These are phyloP conservation scores for Tanacetum coccineum DNA, from an alignment of 129 eudicot genomes.

Conservation along the genomic window DNA sequence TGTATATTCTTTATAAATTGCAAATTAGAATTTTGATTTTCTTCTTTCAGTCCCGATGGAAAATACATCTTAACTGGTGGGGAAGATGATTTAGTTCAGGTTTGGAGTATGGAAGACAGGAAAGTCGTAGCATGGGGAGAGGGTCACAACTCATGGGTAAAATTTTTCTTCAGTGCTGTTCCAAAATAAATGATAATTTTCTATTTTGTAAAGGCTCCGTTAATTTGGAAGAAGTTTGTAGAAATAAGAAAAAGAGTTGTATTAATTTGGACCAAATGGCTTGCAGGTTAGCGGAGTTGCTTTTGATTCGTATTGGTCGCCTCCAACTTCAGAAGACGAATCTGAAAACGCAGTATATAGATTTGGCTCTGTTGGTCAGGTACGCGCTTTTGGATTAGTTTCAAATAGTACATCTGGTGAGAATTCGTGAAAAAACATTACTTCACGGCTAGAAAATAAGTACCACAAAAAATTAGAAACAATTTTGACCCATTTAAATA, in stretches of 20 bases:
- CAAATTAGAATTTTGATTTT: not conserved
- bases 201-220: slow-evolving; percentile 4
- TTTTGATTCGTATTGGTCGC: slow-evolving; percentile 82
- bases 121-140: slow-evolving; percentile 98
- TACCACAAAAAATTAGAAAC: no score
- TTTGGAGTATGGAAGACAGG: slow-evolving; percentile 94
- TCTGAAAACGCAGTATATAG: slow-evolving; percentile 69
- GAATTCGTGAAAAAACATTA: no score
- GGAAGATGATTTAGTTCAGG: slow-evolving; percentile 94
- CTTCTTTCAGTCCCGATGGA: slow-evolving; percentile 61
- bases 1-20: not conserved
- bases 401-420: not conserved
- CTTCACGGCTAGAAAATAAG: no score
- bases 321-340: slow-evolving; percentile 66
- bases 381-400: slow-evolving; percentile 19
- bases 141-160: slow-evolving; percentile 96
- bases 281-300: slow-evolving; percentile 91
- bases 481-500: not conserved
- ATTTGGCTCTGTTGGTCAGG: slow-evolving; percentile 95
- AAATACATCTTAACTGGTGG: slow-evolving; percentile 90
- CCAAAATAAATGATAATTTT: slow-evolving; percentile 5
- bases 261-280: slow-evolving; percentile 8
- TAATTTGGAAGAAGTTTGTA: not conserved
- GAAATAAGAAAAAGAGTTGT: not conserved
- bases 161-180: not conserved